A percentile compares a stretch with the other conserved stretches of the same genome.
Evolutionary conservation across 768 basidiomycete species (phyloP).

Genomic region (Pleurotus pulmonarius): DNA sequence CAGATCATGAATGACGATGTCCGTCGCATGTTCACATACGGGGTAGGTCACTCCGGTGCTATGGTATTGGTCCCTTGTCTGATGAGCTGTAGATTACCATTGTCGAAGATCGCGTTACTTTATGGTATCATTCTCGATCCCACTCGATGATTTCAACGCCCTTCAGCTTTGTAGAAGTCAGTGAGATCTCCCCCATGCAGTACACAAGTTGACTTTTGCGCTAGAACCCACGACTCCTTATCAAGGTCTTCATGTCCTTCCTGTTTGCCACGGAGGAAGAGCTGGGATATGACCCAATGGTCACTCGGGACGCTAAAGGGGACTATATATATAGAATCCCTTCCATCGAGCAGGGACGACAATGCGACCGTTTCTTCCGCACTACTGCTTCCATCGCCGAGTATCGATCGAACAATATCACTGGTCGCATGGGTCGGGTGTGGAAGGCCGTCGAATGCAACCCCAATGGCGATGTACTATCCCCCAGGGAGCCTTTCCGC

Average conservation of each 20-base stretch:
- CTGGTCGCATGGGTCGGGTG: slow-evolving; percentile 10
- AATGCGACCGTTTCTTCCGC: background rate
- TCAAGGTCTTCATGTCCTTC: slow-evolving; percentile 14
- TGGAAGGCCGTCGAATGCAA: slow-evolving; percentile 8
- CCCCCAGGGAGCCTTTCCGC: too few species aligned
- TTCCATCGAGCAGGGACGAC: background rate
- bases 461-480: too few species aligned
- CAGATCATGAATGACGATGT: slow-evolving; percentile 22
- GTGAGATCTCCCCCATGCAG: too few species aligned
- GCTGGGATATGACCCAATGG: slow-evolving; percentile 14
- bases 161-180: slow-evolving; percentile 2
- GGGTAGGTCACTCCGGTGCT: slow-evolving; percentile 4
- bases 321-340: background rate
- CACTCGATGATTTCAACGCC: too few species aligned
- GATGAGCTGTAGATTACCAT: too few species aligned
- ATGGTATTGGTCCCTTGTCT: too few species aligned
- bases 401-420: background rate
- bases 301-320: background rate
- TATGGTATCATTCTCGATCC: slow-evolving; percentile 17
- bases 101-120: slow-evolving; percentile 1
- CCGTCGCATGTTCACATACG: slow-evolving; percentile 18
- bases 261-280: slow-evolving; percentile 13
- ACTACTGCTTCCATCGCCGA: background rate
- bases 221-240: slow-evolving; percentile 13
- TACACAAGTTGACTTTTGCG: too few species aligned